A percentile compares a stretch with the other conserved stretches of the same genome.
Conservation (phyloP, 345 rosid genomes). For the Salix suchowensis region DNA sequence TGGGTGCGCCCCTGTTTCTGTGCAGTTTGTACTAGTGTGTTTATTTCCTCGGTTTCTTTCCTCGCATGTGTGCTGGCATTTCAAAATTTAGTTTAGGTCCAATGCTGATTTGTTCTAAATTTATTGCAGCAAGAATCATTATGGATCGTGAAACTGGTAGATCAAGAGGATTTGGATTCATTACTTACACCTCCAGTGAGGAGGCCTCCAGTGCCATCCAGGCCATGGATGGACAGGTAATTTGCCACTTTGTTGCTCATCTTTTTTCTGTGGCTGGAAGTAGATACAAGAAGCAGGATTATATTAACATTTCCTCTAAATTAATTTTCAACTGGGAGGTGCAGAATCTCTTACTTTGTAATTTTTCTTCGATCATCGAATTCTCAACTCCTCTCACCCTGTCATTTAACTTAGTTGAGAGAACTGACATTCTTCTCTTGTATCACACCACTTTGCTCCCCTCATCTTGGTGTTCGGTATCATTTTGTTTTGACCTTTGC, state of each 20-base stretch:
- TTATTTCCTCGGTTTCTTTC: neutral
- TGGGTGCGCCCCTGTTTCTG: neutral
- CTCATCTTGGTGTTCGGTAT: no score
- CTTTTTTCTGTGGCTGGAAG: neutral
- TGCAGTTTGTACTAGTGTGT: neutral
- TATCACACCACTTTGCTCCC: neutral
- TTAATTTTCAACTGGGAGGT: neutral
- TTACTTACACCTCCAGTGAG: constrained; percentile 58
- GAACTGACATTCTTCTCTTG: neutral
- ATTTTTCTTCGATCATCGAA: neutral
- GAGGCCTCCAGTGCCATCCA: constrained; percentile 89
- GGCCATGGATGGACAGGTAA: constrained; percentile 94
- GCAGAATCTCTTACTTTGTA: no score
- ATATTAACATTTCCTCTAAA: neutral
- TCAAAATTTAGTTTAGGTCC: neutral
- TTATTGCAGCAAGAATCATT: constrained; percentile 65
- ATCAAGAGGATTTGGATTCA: constrained; percentile 91
- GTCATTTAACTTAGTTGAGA: neutral
- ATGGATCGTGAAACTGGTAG: constrained; percentile 87
- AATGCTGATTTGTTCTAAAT: neutral
- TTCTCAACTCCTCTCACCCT: neutral
- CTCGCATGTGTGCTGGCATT: neutral
- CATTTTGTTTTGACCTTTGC: neutral
- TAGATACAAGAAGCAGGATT: neutral
- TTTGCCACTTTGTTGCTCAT: neutral